Conservation (phyloP, 495 filamentous ascomycete species). For the Neurospora sp. region DNA sequence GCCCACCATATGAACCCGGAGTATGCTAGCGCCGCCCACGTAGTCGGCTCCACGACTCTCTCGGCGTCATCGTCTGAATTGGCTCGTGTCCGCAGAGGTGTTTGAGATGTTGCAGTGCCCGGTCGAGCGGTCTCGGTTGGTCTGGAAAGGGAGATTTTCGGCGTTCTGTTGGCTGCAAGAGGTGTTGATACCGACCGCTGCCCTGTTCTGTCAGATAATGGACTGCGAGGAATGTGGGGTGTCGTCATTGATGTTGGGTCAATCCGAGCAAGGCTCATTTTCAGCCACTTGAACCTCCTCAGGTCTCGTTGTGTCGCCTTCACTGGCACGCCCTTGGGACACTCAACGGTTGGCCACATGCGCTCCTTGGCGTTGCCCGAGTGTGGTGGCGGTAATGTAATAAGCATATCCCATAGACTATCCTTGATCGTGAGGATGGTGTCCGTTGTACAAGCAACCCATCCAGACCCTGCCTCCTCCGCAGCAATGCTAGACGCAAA, state of each 20-base stretch:
- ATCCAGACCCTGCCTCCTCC: slow-evolving; percentile 52
- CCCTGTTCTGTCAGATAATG: neutral
- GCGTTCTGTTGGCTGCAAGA: slow-evolving; percentile 3
- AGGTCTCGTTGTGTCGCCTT: slow-evolving; percentile 88
- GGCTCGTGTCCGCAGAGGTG: slow-evolving; percentile 3
- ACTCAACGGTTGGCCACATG: slow-evolving; percentile 67
- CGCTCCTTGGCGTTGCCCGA: slow-evolving; percentile 43
- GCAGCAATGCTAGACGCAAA: neutral
- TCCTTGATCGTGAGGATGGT: slow-evolving; percentile 78
- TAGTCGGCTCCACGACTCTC: slow-evolving; percentile 59
- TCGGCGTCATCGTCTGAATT: slow-evolving; percentile 32
- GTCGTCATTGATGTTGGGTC: slow-evolving; percentile 14
- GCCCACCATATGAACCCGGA: slow-evolving; percentile 97
- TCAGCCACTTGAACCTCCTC: slow-evolving; percentile 65
- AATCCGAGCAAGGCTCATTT: slow-evolving; percentile 50
- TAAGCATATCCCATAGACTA: slow-evolving; percentile 75
- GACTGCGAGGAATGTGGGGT: slow-evolving; percentile 14
- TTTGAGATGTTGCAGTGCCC: slow-evolving; percentile 6
- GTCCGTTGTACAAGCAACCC: slow-evolving; percentile 94
- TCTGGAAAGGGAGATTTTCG: slow-evolving; percentile 15
- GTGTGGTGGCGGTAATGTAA: slow-evolving; percentile 62
- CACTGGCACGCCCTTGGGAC: slow-evolving; percentile 47
- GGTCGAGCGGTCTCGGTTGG: slow-evolving; percentile 16
- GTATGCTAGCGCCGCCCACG: slow-evolving; percentile 88
- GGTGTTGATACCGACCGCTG: neutral